These are phyloP conservation scores for Boletus rubescentipes DNA, from an alignment of 768 basidiomycete species.

Conservation along the genomic window DNA sequence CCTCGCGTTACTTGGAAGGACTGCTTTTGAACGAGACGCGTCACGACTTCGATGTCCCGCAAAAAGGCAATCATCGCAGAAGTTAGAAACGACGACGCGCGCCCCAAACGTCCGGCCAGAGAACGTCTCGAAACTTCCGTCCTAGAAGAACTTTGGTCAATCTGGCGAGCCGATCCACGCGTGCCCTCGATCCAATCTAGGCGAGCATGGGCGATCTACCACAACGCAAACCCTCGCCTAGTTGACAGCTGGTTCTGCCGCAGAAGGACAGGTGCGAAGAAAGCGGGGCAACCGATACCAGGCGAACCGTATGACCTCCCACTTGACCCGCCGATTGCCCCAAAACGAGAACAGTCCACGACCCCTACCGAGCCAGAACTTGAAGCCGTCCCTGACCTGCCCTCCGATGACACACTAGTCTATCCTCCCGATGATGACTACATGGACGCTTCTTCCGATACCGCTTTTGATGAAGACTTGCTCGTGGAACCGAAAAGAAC, in stretches of 20 bases:
- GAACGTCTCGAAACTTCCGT: slow-evolving; percentile 13
- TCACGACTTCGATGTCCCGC: slow-evolving; percentile 12
- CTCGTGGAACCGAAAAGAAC: neutral
- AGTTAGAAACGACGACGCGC: neutral
- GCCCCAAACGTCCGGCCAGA: slow-evolving; percentile 1
- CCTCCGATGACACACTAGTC: slow-evolving; percentile 27
- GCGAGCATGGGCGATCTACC: slow-evolving; percentile 27
- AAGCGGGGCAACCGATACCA: slow-evolving; percentile 14
- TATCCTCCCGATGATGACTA: slow-evolving; percentile 7
- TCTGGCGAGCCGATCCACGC: slow-evolving; percentile 30
- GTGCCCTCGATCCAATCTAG: slow-evolving; percentile 30
- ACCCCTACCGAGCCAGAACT: slow-evolving; percentile 3
- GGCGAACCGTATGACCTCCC: slow-evolving; percentile 24
- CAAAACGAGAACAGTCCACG: slow-evolving; percentile 12
- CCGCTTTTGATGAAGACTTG: slow-evolving; percentile 13
- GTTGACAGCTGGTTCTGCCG: slow-evolving; percentile 29
- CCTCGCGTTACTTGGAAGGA: neutral
- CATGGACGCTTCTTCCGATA: slow-evolving; percentile 24
- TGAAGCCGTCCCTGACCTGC: neutral
- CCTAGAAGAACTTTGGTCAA: slow-evolving; percentile 29
- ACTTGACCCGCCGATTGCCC: slow-evolving; percentile 1
- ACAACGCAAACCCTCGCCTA: slow-evolving; percentile 15
- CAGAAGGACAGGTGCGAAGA: slow-evolving; percentile 27
- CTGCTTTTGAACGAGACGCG: neutral
- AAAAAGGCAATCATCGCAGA: slow-evolving; percentile 1